Base-by-base conservation (phyloP, 2,329 filamentous ascomycete species). In the Scedosporium minutisporum region DNA sequence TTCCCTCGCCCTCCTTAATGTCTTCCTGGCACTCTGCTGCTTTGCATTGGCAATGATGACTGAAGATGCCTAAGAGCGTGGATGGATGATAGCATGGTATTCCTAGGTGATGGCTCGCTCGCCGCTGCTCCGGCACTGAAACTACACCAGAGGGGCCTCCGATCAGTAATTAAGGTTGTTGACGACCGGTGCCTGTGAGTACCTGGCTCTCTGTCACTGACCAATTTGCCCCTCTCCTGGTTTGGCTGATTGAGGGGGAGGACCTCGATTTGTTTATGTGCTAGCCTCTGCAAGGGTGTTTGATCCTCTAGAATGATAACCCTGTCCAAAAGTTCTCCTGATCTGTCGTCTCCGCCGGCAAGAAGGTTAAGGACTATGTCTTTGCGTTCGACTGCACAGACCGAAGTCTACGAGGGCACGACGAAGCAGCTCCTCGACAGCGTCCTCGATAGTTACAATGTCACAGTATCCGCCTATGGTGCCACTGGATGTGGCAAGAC, bases 401-500 rank as follows among this genome's bases (percentile, higher is more conserved):
- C 85, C 64, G 95, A 99, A 71, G 91, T 99, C 1, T 99, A 97
- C 79, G 95, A 97, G 74, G 84, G 90, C 14, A 97, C 95, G 0
- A 96, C 93, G 1, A 90, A 88, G 74, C 85, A 80, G 63, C 83
- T 99, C n/a, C 84, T 99, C 65, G 93, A 97, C 73, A 97, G 89
- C 72, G 93, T 99, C 16, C 81, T 99, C 64, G 93, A 99, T 68
- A 95, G 95, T 67, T 99, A 97, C 81, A 99, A 99, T 79, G 95
- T 95, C 58, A 99, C 95, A 0, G 95, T 99, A 4, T 99, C 99
- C 73, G 95, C 95, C 59, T 99, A 99, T 74, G 95, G 95, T 68
- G 95, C 95, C 46, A 99, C 95, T 0, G 95, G 95, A 46, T 99
- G 95, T 75, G 95, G 95, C 75, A 99, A 99, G 78, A 99, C 95